Evolutionary conservation across 2,329 filamentous ascomycete species (phyloP), one percentile per base, ranked within the genome.

Genomic region (Epichloe uncinata): DNA sequence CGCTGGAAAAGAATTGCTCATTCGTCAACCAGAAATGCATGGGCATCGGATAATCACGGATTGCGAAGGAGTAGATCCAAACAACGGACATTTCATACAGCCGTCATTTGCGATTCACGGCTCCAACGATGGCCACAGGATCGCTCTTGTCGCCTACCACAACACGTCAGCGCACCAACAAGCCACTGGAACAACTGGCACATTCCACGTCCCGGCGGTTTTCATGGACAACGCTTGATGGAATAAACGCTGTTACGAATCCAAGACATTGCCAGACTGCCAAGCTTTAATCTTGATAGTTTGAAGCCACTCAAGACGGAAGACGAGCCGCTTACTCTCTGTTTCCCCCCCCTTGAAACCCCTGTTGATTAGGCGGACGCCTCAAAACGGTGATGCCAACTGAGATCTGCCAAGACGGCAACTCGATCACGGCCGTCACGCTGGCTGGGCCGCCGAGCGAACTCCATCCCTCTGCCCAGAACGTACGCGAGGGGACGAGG

Each of bases 361-460:
- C 45, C 15, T 36, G 45, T 15, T 4, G 5, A 26, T 15, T 3
- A 41, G 26, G 16, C 12, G 36, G 16, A 26, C 26, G 40, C n/a
- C 22, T n/a, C 45, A 41, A 44, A 48, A 41, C 18, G n/a, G 33
- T 42, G 15, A 38, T 45, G 33, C 40, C 35, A 44, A 41, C 41
- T 33, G 18, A 51, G 35, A 41, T 48, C 12, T 48, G 45, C 49
- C 49, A 51, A 47, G 45, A 44, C 49, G 34, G 41, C 45, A 47
- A 47, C 22, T 51, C 16, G 13, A 38, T 40, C 13, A 49, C 13
- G 4, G 13, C 36, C 30, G 22, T 9, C 26, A 30, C 26, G 26
- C 26, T 30, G 26, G 26, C 26, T 9, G 8, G 26, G 26, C 26
- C 26, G 7, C 26, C 26, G 26, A 30, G 26, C 26, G 26, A 30